Evolutionary conservation across 1,284 basidiomycete species (phyloP), one percentile per base, ranked within the genome.

Genomic region (Cystobasidiaceae sp.): DNA sequence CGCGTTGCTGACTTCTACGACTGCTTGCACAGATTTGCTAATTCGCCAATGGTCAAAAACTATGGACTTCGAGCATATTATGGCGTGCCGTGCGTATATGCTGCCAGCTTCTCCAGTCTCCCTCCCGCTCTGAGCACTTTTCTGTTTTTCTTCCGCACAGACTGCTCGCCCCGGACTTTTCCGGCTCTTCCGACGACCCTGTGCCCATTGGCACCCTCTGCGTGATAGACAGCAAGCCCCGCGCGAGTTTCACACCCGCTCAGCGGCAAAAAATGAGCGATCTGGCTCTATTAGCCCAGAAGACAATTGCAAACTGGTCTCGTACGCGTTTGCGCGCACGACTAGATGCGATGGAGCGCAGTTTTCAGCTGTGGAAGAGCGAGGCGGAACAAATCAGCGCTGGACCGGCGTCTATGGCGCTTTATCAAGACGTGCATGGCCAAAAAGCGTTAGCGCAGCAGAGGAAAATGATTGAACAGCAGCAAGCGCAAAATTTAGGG

Each of bases 201-300:
- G 67, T 70, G 19, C 63, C 73, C 0, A 70, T 75, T 37, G 74
- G 74, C 2, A 72, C 73, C 2, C 62, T 75, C 4, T 75, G 74
- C 62, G 66, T 74, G 23, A 67, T 71, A 58, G 74, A 75, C 55
- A 57, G 66, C 13, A 60, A 68, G n/a, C 72, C 72, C n/a, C 67
- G 73, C 2, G 58, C 60, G 28, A 60, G 58, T 5, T 73, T 74
- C 57, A 68, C 67, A 8, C 59, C 66, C 4, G 72, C 68, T 9
- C 69, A 75, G 43, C 68, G 71, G 17, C 59, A 66, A 43, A 70
- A 73, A 32, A 69, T 75, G 62, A 68, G 65, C 28, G 69, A 67
- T 37, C 32, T 62, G 28, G 67, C 68, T 37, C 52, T 67, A 23
- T 51, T 67, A 41, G 69, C 69, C 15, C 71, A 68, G 25, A 60